Percentiles rank a stretch among this genome's conserved stretches.
Evolutionary conservation across 306 rosid species (phyloP).

Genomic region (Quercus mongolica): DNA sequence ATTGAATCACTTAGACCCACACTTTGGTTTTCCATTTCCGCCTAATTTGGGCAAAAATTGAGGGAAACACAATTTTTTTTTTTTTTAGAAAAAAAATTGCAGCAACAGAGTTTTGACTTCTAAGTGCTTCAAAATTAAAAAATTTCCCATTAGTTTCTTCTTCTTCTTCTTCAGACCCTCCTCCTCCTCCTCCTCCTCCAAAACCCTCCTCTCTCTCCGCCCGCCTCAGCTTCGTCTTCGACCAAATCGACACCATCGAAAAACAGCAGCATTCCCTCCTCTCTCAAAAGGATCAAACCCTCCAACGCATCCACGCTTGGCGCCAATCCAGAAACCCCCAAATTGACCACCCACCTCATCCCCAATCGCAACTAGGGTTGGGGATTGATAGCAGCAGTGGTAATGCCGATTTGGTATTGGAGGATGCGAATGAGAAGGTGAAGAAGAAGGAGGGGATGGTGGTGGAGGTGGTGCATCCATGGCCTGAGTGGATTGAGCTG

Average conservation of each 20-base stretch:
- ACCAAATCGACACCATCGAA: constrained; percentile 90
- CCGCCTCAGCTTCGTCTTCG: constrained; percentile 85
- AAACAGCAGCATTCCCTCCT: constrained; percentile 39
- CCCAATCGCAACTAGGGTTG: background rate
- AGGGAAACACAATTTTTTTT: too few species aligned
- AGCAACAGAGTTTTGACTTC: too few species aligned
- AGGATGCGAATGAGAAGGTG: constrained; percentile 12
- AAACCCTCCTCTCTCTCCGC: constrained; percentile 73
- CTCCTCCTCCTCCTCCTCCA: constrained; percentile 19
- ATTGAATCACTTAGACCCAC: too few species aligned
- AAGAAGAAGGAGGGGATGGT: constrained; percentile 23
- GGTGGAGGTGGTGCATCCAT: constrained; percentile 84
- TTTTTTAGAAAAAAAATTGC: too few species aligned
- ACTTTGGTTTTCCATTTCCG: too few species aligned
- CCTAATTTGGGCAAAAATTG: too few species aligned
- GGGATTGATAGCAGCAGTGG: background rate
- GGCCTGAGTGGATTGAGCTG: constrained; percentile 97
- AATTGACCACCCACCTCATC: constrained; percentile 9
- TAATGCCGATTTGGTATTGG: background rate
- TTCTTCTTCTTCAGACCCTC: constrained; percentile 11
- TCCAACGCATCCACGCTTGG: constrained; percentile 85
- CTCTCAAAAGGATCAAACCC: constrained; percentile 76
- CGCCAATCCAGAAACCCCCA: constrained; percentile 56
- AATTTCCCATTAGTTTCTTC: too few species aligned
- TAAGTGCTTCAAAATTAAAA: too few species aligned